A percentile compares a stretch with the other conserved stretches of the same genome.
phyloP scores from a whole-genome alignment of 495 filamentous ascomycete genomes.

The Apodospora peruviana region DNA sequence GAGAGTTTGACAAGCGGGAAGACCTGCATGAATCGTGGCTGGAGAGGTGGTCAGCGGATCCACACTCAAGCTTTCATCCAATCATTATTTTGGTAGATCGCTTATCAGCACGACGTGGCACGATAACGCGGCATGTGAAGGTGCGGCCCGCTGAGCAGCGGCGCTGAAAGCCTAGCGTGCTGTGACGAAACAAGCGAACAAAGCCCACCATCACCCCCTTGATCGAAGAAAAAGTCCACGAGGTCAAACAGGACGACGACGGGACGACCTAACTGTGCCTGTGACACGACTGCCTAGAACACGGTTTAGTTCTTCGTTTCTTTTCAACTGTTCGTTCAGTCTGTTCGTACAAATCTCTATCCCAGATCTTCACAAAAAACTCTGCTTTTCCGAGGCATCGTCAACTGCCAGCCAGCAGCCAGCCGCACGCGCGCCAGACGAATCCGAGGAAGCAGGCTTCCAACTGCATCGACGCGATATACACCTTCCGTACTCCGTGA shows the following conservation, averaged over 20 bases:
- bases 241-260: neutral
- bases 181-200: neutral
- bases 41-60: neutral
- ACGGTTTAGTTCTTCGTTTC: too few species aligned
- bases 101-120: conserved; percentile 5
- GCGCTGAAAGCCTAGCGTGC: neutral
- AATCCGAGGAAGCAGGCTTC: neutral
- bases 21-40: neutral
- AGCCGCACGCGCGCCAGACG: neutral
- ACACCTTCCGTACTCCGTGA: neutral
- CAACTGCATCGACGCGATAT: neutral
- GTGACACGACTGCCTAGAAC: too few species aligned
- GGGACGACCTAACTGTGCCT: neutral
- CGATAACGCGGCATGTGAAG: conserved; percentile 12
- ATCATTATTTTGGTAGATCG: neutral
- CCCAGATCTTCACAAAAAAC: neutral
- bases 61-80: neutral
- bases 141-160: neutral
- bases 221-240: neutral
- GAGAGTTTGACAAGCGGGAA: too few species aligned
- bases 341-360: too few species aligned
- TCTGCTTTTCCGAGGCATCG: too few species aligned
- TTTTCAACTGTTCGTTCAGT: too few species aligned
- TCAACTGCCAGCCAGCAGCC: neutral
- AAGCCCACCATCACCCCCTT: neutral